Evolutionary conservation across 2,329 filamentous ascomycete species (phyloP).

Genomic region (Ophiostoma sp.): DNA sequence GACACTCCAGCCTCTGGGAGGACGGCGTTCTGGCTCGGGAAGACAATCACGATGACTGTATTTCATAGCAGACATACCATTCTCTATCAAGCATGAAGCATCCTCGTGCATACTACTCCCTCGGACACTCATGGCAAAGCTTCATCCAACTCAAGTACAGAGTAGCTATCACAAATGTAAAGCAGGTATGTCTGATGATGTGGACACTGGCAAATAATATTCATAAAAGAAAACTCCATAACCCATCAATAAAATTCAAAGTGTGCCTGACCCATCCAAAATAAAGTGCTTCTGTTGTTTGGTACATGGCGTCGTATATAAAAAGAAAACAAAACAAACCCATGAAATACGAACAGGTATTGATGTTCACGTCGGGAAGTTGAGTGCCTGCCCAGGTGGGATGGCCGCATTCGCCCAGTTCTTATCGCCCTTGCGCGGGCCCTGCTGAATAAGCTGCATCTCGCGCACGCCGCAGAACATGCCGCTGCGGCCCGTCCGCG

Average conservation of each 20-base stretch:
- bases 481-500: constrained; percentile 45
- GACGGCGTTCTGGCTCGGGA: no score
- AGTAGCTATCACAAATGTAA: no score
- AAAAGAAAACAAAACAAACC: neutral
- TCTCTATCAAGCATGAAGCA: neutral
- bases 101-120: no score
- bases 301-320: neutral
- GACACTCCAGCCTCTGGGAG: no score
- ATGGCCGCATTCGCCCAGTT: constrained; percentile 37
- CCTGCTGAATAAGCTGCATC: constrained; percentile 39
- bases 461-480: constrained; percentile 52
- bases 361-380: constrained; percentile 30
- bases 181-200: neutral
- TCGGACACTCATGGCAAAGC: no score
- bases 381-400: constrained; percentile 34
- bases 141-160: no score
- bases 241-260: neutral
- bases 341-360: neutral
- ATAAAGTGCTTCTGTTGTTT: neutral
- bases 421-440: constrained; percentile 32
- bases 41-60: neutral
- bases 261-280: neutral
- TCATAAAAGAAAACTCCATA: neutral
- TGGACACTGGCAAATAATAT: neutral
- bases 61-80: neutral